Conservation (phyloP, 1,284 basidiomycete genomes). For the Moniliophthora roreri region DNA sequence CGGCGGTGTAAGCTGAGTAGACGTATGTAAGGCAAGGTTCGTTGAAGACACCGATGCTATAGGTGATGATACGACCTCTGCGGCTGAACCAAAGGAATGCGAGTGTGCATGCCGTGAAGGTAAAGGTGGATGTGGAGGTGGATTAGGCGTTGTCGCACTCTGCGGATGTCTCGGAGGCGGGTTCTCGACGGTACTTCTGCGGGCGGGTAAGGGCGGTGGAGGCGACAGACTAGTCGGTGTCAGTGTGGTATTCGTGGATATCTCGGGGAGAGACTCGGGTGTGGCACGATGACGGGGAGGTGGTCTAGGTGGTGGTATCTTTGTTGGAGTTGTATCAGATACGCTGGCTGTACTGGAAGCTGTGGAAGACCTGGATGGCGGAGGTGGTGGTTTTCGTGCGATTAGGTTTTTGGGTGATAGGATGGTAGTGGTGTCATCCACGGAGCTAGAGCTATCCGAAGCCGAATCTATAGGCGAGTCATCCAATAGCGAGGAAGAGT, state of each 20-base stretch:
- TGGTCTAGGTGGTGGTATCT: conserved; percentile 28
- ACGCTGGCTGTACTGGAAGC: neutral
- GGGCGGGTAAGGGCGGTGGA: conserved; percentile 17
- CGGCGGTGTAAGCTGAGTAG: too few species aligned
- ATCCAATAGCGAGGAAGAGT: neutral
- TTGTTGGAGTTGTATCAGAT: conserved; percentile 19
- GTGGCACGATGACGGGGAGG: conserved; percentile 24
- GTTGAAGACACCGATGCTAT: neutral
- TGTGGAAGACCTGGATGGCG: conserved; percentile 8
- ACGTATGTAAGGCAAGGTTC: neutral
- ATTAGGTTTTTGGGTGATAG: neutral
- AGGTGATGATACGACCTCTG: neutral
- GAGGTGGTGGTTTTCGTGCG: conserved; percentile 3
- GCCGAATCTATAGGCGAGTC: too few species aligned
- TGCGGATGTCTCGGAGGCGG: conserved; percentile 2
- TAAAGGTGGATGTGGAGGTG: conserved; percentile 4
- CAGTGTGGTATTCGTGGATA: conserved; percentile 2
- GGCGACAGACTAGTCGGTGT: too few species aligned
- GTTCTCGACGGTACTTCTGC: conserved; percentile 4
- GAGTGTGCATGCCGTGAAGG: neutral
- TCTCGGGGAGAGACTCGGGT: neutral
- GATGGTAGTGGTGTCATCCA: neutral
- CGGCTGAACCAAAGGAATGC: neutral
- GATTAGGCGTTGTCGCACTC: neutral
- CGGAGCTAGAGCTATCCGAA: neutral